A percentile compares a stretch with the other conserved stretches of the same genome.
Conservation (phyloP, 345 rosid genomes). For the Raphanus raphanistrum region DNA sequence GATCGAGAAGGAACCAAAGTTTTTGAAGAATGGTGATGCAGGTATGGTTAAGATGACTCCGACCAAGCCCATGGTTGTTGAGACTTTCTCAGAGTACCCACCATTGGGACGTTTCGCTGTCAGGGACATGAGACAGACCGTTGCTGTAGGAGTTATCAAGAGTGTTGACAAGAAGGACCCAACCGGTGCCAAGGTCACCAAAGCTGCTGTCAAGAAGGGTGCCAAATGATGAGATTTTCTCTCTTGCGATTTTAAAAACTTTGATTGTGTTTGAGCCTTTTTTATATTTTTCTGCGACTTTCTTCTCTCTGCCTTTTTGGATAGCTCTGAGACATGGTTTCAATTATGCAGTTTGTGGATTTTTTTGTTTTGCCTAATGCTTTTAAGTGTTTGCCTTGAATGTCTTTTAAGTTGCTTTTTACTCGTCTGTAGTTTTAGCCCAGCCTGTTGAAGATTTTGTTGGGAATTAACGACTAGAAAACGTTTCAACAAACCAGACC, state of each 20-base stretch:
- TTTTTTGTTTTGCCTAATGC: not conserved
- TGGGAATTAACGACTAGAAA: no score
- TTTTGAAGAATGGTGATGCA: constrained; percentile 74
- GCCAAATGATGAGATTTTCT: constrained; percentile 51
- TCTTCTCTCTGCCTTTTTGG: no score
- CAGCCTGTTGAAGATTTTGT: no score
- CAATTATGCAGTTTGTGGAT: constrained; percentile 19
- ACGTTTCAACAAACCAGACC: no score
- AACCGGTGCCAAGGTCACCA: constrained; percentile 76
- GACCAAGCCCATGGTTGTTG: constrained; percentile 92
- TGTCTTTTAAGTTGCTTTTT: not conserved
- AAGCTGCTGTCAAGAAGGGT: constrained; percentile 84
- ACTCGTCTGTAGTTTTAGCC: not conserved
- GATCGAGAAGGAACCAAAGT: constrained; percentile 34
- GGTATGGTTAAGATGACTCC: constrained; percentile 68
- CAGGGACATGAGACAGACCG: constrained; percentile 92
- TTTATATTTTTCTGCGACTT: not conserved
- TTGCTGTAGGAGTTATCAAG: constrained; percentile 87
- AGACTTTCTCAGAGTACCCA: constrained; percentile 77
- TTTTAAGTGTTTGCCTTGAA: not conserved
- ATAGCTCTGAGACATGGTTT: not conserved
- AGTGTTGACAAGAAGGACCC: constrained; percentile 88
- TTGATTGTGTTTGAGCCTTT: constrained; percentile 31
- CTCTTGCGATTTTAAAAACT: not conserved
- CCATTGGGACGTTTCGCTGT: constrained; percentile 91